These are phyloP conservation scores for Hypoxylon crocopeplum DNA, from an alignment of 495 filamentous ascomycete species.

Conservation along the genomic window DNA sequence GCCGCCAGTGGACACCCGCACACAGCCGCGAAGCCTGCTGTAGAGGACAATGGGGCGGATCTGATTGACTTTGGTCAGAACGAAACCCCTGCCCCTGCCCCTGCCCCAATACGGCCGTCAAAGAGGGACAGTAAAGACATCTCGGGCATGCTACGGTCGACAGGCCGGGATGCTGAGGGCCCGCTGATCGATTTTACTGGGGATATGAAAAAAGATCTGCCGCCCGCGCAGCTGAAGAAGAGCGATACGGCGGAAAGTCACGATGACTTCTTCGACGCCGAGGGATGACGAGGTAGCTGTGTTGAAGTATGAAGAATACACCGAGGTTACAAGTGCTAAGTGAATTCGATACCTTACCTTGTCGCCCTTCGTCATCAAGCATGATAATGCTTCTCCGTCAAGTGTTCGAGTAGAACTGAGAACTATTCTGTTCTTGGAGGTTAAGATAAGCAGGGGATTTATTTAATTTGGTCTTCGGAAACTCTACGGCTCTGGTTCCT, in stretches of 20 bases:
- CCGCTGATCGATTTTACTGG: conserved; percentile 59
- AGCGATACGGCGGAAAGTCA: conserved; percentile 32
- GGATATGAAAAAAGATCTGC: conserved; percentile 56
- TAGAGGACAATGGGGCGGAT: conserved; percentile 36
- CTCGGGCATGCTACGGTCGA: conserved; percentile 48
- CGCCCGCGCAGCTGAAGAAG: conserved; percentile 26
- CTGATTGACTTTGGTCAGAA: conserved; percentile 57
- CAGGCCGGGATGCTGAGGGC: conserved; percentile 44
- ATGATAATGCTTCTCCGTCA: no score
- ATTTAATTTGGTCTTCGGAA: no score
- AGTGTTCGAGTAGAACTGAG: no score
- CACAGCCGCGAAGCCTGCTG: not conserved
- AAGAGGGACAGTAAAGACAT: conserved; percentile 47
- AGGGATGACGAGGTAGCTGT: conserved; percentile 11
- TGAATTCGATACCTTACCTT: not conserved
- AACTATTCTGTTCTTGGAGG: no score
- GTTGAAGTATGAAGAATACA: no score
- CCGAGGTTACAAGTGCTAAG: not conserved
- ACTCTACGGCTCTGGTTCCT: no score
- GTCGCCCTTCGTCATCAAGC: no score
- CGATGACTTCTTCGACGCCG: conserved; percentile 37
- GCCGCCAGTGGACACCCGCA: conserved; percentile 25
- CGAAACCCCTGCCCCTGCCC: conserved; percentile 23
- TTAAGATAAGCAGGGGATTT: no score
- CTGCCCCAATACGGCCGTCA: conserved; percentile 9